These are phyloP conservation scores for Suzukiozyma palmioleophila DNA, from an alignment of 1,139 yeast species.

Conservation along the genomic window DNA sequence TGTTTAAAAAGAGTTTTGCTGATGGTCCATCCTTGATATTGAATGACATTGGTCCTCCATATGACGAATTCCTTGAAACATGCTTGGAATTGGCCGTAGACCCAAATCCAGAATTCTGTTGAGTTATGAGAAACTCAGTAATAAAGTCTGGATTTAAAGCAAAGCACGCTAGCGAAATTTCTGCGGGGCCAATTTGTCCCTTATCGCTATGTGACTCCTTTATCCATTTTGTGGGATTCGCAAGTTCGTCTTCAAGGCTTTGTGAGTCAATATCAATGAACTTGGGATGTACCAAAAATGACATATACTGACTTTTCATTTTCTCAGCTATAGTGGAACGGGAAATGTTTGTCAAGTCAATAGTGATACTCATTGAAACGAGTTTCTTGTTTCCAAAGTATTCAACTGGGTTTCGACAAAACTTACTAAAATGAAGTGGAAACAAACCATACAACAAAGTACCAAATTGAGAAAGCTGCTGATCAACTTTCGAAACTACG, in stretches of 20 bases:
- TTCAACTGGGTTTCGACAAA: conserved; percentile 36
- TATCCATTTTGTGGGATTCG: conserved; percentile 35
- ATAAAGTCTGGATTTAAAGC: conserved; percentile 23
- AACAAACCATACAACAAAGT: conserved; percentile 59
- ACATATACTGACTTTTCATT: conserved; percentile 12
- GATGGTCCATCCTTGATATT: conserved; percentile 14
- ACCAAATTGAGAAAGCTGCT: conserved; percentile 21
- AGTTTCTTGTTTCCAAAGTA: conserved; percentile 13
- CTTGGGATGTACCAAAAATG: conserved; percentile 48
- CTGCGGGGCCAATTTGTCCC: conserved; percentile 24
- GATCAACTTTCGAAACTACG: conserved; percentile 11
- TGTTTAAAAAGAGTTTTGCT: conserved; percentile 12
- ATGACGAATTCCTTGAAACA: conserved; percentile 24
- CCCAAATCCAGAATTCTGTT: not conserved
- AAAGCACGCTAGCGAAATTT: conserved; percentile 31
- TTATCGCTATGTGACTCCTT: conserved; percentile 14
- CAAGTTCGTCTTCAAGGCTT: conserved; percentile 37
- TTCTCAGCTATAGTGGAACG: conserved; percentile 6
- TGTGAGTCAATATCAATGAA: conserved; percentile 25
- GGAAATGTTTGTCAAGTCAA: not conserved
- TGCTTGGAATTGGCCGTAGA: conserved; percentile 7
- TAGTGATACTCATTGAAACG: not conserved
- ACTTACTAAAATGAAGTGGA: conserved; percentile 48
- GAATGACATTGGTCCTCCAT: conserved; percentile 23
- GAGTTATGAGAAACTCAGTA: conserved; percentile 3